Evolutionary conservation across 2,329 filamentous ascomycete species (phyloP), one percentile per base, ranked within the genome.

Genomic region (Hypomyces perniciosus): DNA sequence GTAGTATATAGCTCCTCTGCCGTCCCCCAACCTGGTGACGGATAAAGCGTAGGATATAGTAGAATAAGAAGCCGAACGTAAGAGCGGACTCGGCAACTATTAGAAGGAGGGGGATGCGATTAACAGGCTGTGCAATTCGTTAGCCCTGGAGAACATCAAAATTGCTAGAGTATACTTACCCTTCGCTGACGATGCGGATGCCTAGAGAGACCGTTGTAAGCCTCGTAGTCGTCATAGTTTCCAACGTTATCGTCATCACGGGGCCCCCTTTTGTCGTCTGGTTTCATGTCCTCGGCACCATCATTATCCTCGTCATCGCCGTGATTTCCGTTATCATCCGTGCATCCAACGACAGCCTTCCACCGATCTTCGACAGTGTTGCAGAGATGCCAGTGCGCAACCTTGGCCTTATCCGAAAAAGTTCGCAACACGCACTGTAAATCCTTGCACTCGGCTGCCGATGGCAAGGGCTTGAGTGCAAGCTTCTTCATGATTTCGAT

Each of bases 21-120:
- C 42, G 51, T 9, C 9, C 12, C 28, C 46, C 40, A 27, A 28
- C 43, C 30, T 48, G 51, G 10, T 28, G 51, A 34, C 43, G 52
- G 29, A 48, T 20, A 34, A 29, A 54, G 30, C 48, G 52, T 8
- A 54, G 34, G 35, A 33, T 26, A 34, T 41, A 46, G 48, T 39
- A 54, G 13, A 51, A 37, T 12, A 35, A 37, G 4, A 54, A 39
- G 40, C 50, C 37, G 31, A 54, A 53, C n/a, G 51, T 53, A n/a
- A 53, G n/a, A 28, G 42, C 30, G 26, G 42, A n/a, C 30, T 30
- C 26, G 27, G 42, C 42, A 12, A 53, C 49, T n/a, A 37, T 43
- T 30, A 41, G 31, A n/a, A 52, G 38, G 5, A 52, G 45, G 13
- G 50, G 45, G 7, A 48, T 9, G n/a, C 44, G 43, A 33, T 27